Evolutionary conservation across 2,329 filamentous ascomycete species (phyloP), one percentile per base, ranked within the genome.

Genomic region (Simplicillium aogashimaense): DNA sequence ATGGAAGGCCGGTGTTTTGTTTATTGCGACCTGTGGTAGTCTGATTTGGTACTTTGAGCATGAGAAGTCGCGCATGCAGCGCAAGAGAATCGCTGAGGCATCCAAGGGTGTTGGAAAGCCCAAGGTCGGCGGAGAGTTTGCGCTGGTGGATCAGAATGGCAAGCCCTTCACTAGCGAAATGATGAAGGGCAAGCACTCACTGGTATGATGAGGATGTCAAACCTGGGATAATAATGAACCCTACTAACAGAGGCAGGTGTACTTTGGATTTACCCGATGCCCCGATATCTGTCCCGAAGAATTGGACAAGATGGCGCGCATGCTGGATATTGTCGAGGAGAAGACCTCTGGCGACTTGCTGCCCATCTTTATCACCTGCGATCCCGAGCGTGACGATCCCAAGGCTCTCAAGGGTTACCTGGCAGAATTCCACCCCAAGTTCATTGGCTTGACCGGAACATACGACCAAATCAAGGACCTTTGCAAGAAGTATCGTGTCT

Each of bases 231-330:
- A 2, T 14, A 7, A 13, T 15, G 13, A 10, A 11, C 3, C 35
- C 35, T 15, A 42, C 17, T n/a, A n/a, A 30, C 12, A 2, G 4
- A 12, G 44, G 8, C 49, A 92, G 86, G 80, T 97, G 30, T 98
- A 98, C 67, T 98, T 98, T 59, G 92, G 92, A 54, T 98, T 98
- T 73, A 90, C 87, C 8, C 89, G 95, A 63, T 98, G 92, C 60
- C 92, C 92, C 17, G 92, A 98, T 60, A 98, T 98, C 59, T 98
- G 92, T 69, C 92, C 92, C 29, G 92, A 98, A 57, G 92, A 98
- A 66, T 82, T 98, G 53, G 92, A 98, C 69, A 98, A 98, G 70
- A 95, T 98, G 89, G 86, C 90, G n/a, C 73, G 74, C 43, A 95
- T 97, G 78, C 83, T 94, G 56, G 88, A 98, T 57, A 69, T 76